Conservation (phyloP, 106 monocot species). For the Dendrobium chrysotoxum region DNA sequence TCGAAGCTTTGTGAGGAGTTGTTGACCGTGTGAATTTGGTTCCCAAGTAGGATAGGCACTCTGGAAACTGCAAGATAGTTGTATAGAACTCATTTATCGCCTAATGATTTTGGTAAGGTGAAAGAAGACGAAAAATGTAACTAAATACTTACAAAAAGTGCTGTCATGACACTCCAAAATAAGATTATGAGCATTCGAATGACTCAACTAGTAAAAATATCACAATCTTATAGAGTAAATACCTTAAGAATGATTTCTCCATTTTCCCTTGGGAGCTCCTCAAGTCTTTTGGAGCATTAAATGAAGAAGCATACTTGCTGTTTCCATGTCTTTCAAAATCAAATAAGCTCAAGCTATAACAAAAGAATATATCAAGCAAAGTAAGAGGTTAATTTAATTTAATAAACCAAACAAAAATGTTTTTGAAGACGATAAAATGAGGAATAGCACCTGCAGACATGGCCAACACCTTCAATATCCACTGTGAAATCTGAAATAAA, state of each 20-base stretch:
- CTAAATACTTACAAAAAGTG: too few species aligned
- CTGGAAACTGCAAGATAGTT: constrained; percentile 55
- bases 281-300: constrained; percentile 39
- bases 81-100: neutral
- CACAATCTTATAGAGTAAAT: neutral
- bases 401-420: neutral
- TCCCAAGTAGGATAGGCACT: constrained; percentile 78
- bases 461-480: constrained; percentile 90
- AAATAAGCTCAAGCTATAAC: constrained; percentile 75
- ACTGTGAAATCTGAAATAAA: constrained; percentile 93
- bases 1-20: constrained; percentile 46
- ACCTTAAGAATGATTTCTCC: constrained; percentile 99
- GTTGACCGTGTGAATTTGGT: constrained; percentile 44
- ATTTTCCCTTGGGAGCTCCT: constrained; percentile 97
- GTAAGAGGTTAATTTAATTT: neutral
- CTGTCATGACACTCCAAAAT: neutral
- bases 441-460: constrained; percentile 84
- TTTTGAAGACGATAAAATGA: neutral
- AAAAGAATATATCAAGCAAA: constrained; percentile 4
- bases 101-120: too few species aligned
- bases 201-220: neutral
- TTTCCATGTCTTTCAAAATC: constrained; percentile 93
- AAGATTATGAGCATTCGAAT: neutral
- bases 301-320: constrained; percentile 84
- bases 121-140: too few species aligned